Percentiles rank a stretch among this genome's conserved stretches.
Conservation (phyloP, 1,139 yeast genomes). For the Pichia sp. region DNA sequence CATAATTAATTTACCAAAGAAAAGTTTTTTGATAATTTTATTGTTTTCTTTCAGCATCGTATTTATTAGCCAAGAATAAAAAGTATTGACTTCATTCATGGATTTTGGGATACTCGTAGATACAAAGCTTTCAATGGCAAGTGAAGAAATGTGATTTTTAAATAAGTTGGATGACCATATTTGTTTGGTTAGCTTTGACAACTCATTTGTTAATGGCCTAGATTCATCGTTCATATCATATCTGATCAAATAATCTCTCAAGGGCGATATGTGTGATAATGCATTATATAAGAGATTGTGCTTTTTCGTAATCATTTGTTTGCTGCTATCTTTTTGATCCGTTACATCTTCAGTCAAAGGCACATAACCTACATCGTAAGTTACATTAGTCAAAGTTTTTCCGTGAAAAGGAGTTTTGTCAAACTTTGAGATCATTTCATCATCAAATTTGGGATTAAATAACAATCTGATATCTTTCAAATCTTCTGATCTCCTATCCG, state of each 20-base stretch:
- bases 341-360: conserved; percentile 43
- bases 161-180: conserved; percentile 58
- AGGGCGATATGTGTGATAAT: conserved; percentile 42
- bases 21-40: conserved; percentile 23
- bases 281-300: conserved; percentile 47
- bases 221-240: conserved; percentile 20
- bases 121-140: conserved; percentile 48
- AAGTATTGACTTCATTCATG: conserved; percentile 31
- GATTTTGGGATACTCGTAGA: conserved; percentile 28
- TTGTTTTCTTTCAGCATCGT: conserved; percentile 30
- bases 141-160: conserved; percentile 58
- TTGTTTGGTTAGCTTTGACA: conserved; percentile 39
- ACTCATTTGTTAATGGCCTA: conserved; percentile 20
- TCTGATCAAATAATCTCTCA: conserved; percentile 43
- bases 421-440: conserved; percentile 28
- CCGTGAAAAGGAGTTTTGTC: conserved; percentile 20
- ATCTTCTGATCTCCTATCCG: conserved; percentile 22
- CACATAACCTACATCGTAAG: conserved; percentile 54
- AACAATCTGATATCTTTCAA: conserved; percentile 45
- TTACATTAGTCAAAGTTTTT: conserved; percentile 35
- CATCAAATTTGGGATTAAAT: conserved; percentile 43
- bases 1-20: conserved; percentile 46
- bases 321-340: neutral
- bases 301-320: conserved; percentile 20
- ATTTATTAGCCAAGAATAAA: conserved; percentile 55